Evolutionary conservation across 495 filamentous ascomycete species (phyloP).

Genomic region (Ramalina intermedia): DNA sequence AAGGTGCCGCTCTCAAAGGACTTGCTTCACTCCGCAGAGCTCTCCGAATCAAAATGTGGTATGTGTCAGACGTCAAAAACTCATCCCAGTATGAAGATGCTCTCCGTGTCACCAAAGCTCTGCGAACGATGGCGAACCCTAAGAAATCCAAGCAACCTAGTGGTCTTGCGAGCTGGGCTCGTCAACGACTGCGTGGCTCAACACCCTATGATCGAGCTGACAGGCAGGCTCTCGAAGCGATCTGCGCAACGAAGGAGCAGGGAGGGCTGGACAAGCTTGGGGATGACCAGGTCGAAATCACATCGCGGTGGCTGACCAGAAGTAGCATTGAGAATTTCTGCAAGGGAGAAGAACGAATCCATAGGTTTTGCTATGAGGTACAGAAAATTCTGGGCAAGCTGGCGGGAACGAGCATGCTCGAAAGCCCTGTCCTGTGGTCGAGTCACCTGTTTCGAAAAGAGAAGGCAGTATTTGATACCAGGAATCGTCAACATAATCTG

Average conservation of each 20-base stretch:
- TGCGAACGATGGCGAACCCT: conserved; percentile 74
- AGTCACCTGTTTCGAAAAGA: conserved; percentile 79
- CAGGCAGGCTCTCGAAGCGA: conserved; percentile 71
- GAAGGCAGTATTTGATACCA: conserved; percentile 58
- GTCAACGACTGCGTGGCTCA: conserved; percentile 12
- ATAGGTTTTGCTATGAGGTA: conserved; percentile 84
- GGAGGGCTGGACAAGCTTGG: conserved; percentile 87
- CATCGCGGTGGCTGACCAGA: conserved; percentile 67
- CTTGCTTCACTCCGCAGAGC: conserved; percentile 26
- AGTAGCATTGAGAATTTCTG: conserved; percentile 86
- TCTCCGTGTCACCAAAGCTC: conserved; percentile 66
- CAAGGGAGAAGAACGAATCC: conserved; percentile 87
- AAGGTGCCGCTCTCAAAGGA: not conserved
- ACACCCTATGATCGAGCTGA: conserved; percentile 37
- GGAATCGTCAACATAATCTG: conserved; percentile 18
- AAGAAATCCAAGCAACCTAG: conserved; percentile 26
- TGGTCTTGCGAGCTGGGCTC: conserved; percentile 18
- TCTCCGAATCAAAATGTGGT: conserved; percentile 95
- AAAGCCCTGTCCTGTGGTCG: conserved; percentile 83
- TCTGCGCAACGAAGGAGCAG: conserved; percentile 69
- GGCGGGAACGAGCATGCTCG: conserved; percentile 71
- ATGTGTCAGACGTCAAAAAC: conserved; percentile 88
- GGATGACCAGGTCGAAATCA: conserved; percentile 88
- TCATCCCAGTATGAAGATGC: conserved; percentile 84
- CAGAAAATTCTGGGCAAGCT: conserved; percentile 76